These are phyloP conservation scores for Camelina laxa DNA, from an alignment of 345 rosid species.

Conservation along the genomic window DNA sequence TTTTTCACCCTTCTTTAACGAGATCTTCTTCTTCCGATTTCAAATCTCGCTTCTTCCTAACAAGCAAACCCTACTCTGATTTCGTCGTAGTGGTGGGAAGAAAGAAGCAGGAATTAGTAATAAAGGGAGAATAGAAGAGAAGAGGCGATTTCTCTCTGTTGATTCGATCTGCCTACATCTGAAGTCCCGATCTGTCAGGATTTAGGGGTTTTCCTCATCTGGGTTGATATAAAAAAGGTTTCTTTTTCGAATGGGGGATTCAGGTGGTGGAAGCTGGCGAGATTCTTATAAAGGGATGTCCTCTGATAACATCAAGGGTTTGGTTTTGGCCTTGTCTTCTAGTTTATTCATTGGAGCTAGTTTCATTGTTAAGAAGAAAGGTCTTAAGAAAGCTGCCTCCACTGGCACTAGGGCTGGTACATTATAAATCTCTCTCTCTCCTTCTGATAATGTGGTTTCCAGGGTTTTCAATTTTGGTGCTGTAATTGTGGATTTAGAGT, in stretches of 20 bases:
- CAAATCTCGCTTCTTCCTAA: not conserved
- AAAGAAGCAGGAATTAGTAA: not conserved
- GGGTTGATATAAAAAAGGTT: not conserved
- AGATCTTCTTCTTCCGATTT: conserved; percentile 3
- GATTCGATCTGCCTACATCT: conserved; percentile 14
- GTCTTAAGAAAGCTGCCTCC: conserved; percentile 72
- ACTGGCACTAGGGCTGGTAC: conserved; percentile 85
- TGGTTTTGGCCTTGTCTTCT: conserved; percentile 80
- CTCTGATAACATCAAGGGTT: conserved; percentile 79
- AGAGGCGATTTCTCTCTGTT: not conserved
- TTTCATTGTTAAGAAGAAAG: conserved; percentile 90
- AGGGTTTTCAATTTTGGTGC: not conserved
- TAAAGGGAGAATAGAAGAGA: not conserved
- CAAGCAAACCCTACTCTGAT: not conserved
- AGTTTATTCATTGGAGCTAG: conserved; percentile 88
- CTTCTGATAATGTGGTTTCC: not conserved
- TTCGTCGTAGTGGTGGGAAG: not conserved
- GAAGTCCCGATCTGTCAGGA: conserved; percentile 26
- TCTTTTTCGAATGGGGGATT: conserved; percentile 33
- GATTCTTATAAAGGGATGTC: conserved; percentile 75
- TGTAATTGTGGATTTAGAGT: not conserved
- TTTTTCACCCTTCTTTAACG: too few relatives aligned
- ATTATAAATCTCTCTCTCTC: conserved; percentile 17
- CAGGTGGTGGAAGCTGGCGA: conserved; percentile 48
- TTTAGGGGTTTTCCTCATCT: conserved; percentile 32